Conservation (phyloP, 805 yeast genomes). For the Lachancea waltii region DNA sequence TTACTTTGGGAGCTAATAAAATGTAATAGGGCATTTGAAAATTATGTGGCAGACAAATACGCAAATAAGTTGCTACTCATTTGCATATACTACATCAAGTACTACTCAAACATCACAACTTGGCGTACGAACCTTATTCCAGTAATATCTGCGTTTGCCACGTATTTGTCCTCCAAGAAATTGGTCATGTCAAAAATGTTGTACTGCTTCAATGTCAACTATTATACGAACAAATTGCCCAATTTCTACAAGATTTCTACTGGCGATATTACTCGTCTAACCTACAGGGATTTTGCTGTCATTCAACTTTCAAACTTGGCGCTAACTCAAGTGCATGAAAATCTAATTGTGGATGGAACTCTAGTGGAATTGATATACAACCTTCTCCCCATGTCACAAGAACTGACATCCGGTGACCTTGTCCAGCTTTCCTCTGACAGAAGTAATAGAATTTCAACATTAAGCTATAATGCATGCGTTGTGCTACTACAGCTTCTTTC, state of each 20-base stretch:
- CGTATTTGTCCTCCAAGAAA: constrained; percentile 42
- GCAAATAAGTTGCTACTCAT: constrained; percentile 49
- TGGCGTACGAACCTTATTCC: constrained; percentile 36
- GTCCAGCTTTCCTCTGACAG: constrained; percentile 27
- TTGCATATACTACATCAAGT: constrained; percentile 51
- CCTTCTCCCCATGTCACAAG: constrained; percentile 40
- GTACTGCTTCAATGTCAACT: constrained; percentile 38
- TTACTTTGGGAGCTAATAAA: constrained; percentile 73
- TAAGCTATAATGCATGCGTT: constrained; percentile 47
- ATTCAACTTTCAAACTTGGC: constrained; percentile 45
- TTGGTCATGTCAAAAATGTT: constrained; percentile 37
- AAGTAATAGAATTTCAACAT: constrained; percentile 34
- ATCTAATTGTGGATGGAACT: constrained; percentile 34
- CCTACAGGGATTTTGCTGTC: constrained; percentile 59
- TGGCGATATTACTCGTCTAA: constrained; percentile 36
- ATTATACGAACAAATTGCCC: constrained; percentile 48
- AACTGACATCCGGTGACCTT: constrained; percentile 15
- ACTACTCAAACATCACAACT: constrained; percentile 28
- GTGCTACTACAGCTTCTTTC: constrained; percentile 38
- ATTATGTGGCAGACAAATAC: constrained; percentile 39
- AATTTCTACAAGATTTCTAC: constrained; percentile 39
- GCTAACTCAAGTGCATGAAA: constrained; percentile 33
- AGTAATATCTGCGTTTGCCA: constrained; percentile 44
- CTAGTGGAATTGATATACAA: constrained; percentile 58
- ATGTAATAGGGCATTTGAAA: constrained; percentile 55